These are phyloP conservation scores for Solanum sparsipilum DNA, from an alignment of 257 asterid species.

Conservation along the genomic window DNA sequence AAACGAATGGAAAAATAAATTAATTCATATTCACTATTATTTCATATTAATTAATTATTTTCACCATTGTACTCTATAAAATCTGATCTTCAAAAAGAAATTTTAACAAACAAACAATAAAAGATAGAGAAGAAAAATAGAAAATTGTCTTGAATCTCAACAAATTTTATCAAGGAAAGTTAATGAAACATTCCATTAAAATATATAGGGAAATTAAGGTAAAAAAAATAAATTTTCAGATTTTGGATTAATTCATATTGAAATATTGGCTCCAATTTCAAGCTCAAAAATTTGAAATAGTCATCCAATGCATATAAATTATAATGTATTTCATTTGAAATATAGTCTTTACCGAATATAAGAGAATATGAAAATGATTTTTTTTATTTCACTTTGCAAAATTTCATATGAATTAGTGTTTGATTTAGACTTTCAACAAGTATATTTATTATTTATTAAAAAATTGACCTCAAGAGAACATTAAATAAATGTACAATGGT, in stretches of 20 bases:
- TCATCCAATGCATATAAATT: not conserved
- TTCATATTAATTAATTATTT: too few species aligned
- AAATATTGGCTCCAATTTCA: not conserved
- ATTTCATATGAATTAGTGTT: too few species aligned
- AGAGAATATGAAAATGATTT: not conserved
- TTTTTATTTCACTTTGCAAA: not conserved
- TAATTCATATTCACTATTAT: not conserved
- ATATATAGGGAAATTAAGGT: too few species aligned
- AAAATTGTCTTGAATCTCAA: not conserved
- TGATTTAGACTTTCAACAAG: not conserved
- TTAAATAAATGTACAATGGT: too few species aligned
- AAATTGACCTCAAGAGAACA: too few species aligned
- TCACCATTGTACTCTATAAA: not conserved
- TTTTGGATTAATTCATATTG: not conserved
- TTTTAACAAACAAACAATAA: not conserved
- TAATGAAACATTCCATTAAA: not conserved
- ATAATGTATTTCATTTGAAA: too few species aligned
- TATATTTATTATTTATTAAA: too few species aligned
- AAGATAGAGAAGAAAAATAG: not conserved
- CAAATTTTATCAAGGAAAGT: not conserved
- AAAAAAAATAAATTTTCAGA: too few species aligned
- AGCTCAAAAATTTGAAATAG: not conserved
- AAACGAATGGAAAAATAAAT: not conserved
- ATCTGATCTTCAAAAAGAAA: not conserved
- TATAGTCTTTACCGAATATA: too few species aligned